Conservation (phyloP, 345 rosid species). For the Gossypium arboreum region DNA sequence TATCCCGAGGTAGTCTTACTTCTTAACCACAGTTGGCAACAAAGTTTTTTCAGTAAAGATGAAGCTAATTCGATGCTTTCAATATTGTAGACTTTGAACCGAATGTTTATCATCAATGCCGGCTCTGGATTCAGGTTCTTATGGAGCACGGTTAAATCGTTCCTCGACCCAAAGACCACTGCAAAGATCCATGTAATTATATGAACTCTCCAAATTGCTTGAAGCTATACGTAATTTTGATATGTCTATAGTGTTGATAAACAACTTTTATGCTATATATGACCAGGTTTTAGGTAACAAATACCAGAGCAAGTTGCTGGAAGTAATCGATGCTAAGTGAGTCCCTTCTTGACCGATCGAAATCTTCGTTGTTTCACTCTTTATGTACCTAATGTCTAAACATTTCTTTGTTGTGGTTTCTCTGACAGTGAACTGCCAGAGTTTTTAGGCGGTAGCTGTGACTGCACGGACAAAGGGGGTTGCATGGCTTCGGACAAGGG, state of each 20-base stretch:
- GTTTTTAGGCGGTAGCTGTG: conserved; percentile 85
- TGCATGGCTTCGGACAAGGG: conserved; percentile 96
- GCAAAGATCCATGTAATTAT: conserved; percentile 71
- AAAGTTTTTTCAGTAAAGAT: neutral
- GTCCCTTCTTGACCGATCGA: conserved; percentile 1
- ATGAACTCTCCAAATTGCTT: neutral
- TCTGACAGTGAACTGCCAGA: conserved; percentile 74
- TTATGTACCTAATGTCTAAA: neutral
- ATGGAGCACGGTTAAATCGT: conserved; percentile 70
- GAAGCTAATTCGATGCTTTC: conserved; percentile 21
- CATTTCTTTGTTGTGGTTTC: neutral
- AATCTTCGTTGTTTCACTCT: neutral
- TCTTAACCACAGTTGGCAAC: neutral
- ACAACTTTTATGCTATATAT: conserved; percentile 8
- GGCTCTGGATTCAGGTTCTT: conserved; percentile 87
- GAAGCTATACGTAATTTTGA: neutral
- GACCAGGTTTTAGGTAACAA: conserved; percentile 79
- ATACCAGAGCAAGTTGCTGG: conserved; percentile 89
- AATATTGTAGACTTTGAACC: conserved; percentile 58
- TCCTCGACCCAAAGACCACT: conserved; percentile 86
- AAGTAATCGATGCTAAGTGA: conserved; percentile 69
- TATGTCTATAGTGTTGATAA: conserved; percentile 10
- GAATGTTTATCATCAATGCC: conserved; percentile 94
- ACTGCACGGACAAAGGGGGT: conserved; percentile 81
- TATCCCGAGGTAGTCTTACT: conserved; percentile 69